These are phyloP conservation scores for Myxozyma neotropica DNA, from an alignment of 805 yeast genomes.

Conservation along the genomic window DNA sequence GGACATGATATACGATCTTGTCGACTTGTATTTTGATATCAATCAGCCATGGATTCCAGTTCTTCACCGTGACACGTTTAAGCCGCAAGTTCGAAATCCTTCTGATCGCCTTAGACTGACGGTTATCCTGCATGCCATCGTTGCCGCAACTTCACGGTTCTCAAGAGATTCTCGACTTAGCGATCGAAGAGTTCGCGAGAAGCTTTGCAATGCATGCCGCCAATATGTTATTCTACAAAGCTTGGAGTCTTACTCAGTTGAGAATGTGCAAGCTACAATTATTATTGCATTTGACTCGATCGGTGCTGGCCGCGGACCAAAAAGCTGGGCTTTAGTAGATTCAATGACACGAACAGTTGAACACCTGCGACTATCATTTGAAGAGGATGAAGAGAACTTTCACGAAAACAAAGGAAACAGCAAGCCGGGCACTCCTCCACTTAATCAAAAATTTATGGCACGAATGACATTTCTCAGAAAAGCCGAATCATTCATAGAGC, in stretches of 20 bases:
- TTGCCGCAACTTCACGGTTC: slow-evolving; percentile 2
- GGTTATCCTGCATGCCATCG: slow-evolving; percentile 14
- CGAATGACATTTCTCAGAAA: slow-evolving; percentile 14
- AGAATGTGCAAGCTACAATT: slow-evolving; percentile 18
- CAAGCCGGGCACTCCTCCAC: not conserved
- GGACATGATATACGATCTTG: slow-evolving; percentile 8
- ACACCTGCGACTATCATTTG: slow-evolving; percentile 14
- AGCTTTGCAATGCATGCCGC: slow-evolving; percentile 11
- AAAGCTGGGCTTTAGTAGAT: slow-evolving; percentile 17
- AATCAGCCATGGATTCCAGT: slow-evolving; percentile 24
- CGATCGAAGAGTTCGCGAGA: slow-evolving; percentile 4
- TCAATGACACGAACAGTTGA: slow-evolving; percentile 22
- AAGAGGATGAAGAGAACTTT: slow-evolving; percentile 9
- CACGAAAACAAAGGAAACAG: not conserved
- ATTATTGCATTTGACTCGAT: slow-evolving; percentile 20
- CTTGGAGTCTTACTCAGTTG: slow-evolving; percentile 15
- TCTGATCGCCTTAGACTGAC: not conserved
- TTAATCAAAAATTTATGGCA: slow-evolving; percentile 9
- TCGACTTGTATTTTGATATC: slow-evolving; percentile 13
- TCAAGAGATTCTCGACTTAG: slow-evolving; percentile 9
- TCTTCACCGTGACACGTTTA: slow-evolving; percentile 4
- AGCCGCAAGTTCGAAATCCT: not conserved
- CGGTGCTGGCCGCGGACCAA: slow-evolving; percentile 17
- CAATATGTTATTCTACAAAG: slow-evolving; percentile 12
- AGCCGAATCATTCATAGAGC: slow-evolving; percentile 12